A percentile compares a stretch with the other conserved stretches of the same genome.
phyloP scores from a whole-genome alignment of 108 stramenopile species.

The Skeletonema menzelii region DNA sequence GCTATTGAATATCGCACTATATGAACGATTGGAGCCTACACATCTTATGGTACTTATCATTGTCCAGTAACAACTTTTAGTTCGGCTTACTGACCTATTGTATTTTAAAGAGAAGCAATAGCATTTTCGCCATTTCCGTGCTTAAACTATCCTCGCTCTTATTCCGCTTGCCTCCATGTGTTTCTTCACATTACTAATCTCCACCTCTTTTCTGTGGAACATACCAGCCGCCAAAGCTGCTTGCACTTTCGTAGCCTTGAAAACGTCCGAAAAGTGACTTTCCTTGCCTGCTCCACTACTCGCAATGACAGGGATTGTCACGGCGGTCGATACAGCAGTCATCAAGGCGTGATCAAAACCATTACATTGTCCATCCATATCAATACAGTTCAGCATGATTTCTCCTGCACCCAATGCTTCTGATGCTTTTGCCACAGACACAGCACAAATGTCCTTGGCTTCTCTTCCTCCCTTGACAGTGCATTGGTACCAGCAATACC shows the following conservation, averaged over 20 bases:
- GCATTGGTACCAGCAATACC: slow-evolving; percentile 96
- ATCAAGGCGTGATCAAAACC: slow-evolving; percentile 94
- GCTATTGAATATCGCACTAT: background rate
- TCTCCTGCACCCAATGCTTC: slow-evolving; percentile 96
- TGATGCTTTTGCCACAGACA: slow-evolving; percentile 81
- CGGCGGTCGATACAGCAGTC: slow-evolving; percentile 87
- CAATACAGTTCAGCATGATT: slow-evolving; percentile 98
- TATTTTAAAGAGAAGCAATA: background rate
- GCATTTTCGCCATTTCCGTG: background rate
- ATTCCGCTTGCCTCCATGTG: slow-evolving; percentile 76
- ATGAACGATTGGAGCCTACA: too few relatives aligned
- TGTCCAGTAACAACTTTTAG: background rate
- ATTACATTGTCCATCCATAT: slow-evolving; percentile 97
- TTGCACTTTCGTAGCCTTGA: slow-evolving; percentile 82
- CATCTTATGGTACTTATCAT: background rate
- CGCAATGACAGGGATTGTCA: slow-evolving; percentile 96
- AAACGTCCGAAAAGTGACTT: slow-evolving; percentile 92
- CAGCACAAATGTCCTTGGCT: slow-evolving; percentile 90
- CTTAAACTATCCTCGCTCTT: slow-evolving; percentile 47
- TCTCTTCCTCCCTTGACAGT: slow-evolving; percentile 98
- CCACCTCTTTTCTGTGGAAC: slow-evolving; percentile 97
- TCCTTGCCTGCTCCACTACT: slow-evolving; percentile 95
- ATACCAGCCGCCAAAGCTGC: slow-evolving; percentile 99
- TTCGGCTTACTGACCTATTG: background rate
- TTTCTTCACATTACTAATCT: slow-evolving; percentile 87